Evolutionary conservation across 1,284 basidiomycete species (phyloP).

Genomic region (Pyrrhoderma lamaoense): DNA sequence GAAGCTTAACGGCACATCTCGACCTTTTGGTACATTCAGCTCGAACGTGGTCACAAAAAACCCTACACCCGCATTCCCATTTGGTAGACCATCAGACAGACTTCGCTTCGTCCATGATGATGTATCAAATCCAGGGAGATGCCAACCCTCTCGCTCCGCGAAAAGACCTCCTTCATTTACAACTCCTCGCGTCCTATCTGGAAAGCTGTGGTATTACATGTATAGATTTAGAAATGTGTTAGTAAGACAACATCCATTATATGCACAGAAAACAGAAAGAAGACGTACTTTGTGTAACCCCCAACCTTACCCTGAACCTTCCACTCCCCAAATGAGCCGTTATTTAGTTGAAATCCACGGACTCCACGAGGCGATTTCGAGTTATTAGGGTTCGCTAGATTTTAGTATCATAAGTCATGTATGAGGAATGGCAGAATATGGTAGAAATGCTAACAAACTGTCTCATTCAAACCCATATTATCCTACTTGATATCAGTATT

Average conservation of each 20-base stretch:
- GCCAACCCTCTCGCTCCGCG: slow-evolving; percentile 75
- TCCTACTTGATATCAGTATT: slow-evolving; percentile 39
- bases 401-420: too few relatives aligned
- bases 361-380: slow-evolving; percentile 70
- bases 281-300: slow-evolving; percentile 55
- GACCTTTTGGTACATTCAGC: slow-evolving; percentile 47
- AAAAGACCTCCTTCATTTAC: slow-evolving; percentile 78
- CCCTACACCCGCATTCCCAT: slow-evolving; percentile 53
- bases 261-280: neutral
- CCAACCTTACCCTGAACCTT: slow-evolving; percentile 77
- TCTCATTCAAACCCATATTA: slow-evolving; percentile 72
- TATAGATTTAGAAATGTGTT: neutral
- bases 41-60: slow-evolving; percentile 73
- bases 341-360: slow-evolving; percentile 61
- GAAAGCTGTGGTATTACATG: slow-evolving; percentile 37
- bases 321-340: slow-evolving; percentile 60
- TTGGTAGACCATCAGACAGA: slow-evolving; percentile 50
- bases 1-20: slow-evolving; percentile 63
- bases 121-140: slow-evolving; percentile 67
- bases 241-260: too few relatives aligned
- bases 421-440: too few relatives aligned
- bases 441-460: slow-evolving; percentile 31
- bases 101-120: slow-evolving; percentile 50
- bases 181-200: slow-evolving; percentile 59
- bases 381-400: slow-evolving; percentile 26